Percentiles rank a stretch among this genome's conserved stretches.
Evolutionary conservation across 139 green algal species (phyloP).

Genomic region (Closterium sp.): DNA sequence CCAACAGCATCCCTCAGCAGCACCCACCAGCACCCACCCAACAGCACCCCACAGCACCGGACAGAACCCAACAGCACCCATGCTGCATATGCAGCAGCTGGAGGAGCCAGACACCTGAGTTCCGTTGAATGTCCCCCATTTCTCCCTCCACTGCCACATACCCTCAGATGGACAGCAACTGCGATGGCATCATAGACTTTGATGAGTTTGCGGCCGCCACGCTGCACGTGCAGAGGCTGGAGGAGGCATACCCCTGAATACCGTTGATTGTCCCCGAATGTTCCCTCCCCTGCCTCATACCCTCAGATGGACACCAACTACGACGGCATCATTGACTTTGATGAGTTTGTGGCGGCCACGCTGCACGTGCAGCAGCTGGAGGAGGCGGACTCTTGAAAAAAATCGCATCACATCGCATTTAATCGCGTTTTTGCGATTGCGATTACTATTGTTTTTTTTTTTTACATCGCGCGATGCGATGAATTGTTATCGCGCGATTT

Average conservation of each 20-base stretch:
- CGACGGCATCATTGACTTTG: constrained; percentile 59
- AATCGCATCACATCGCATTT: neutral
- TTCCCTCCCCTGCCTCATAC: neutral
- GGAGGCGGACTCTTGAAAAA: constrained; percentile 29
- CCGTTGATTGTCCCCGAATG: neutral
- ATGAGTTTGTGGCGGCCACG: constrained; percentile 55
- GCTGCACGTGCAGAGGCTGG: constrained; percentile 34
- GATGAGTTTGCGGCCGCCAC: constrained; percentile 54
- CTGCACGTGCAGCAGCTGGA: constrained; percentile 39
- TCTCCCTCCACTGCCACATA: neutral
- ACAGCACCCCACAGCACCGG: no score
- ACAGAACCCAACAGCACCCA: no score
- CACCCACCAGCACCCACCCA: no score
- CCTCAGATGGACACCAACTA: constrained; percentile 54
- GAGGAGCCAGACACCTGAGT: constrained; percentile 25
- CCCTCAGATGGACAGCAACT: constrained; percentile 48
- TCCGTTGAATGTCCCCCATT: no score
- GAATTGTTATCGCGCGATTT: no score
- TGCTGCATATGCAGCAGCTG: constrained; percentile 34
- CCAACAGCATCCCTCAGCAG: no score
- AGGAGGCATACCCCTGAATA: constrained; percentile 26
- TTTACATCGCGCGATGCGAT: no score
- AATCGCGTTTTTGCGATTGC: no score
- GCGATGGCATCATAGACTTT: constrained; percentile 58
- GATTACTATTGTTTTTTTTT: no score